Conservation (phyloP, 768 basidiomycete genomes). For the Hemileccinum impolitum region DNA sequence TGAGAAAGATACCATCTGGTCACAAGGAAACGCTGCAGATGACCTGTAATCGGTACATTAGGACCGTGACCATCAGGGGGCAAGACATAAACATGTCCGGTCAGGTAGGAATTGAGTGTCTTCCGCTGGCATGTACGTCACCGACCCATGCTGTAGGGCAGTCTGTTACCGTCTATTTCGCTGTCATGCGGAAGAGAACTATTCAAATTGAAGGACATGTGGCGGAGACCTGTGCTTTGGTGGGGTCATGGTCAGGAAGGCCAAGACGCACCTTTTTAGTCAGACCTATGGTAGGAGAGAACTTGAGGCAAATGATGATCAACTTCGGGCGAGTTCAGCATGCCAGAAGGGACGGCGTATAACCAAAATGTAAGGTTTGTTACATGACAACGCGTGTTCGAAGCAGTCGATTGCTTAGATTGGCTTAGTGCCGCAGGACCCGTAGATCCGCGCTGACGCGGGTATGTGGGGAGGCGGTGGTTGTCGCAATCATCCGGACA, state of each 20-base stretch:
- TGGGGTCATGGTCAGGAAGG: neutral
- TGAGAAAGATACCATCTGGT: neutral
- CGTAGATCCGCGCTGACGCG: neutral
- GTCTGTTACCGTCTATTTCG: neutral
- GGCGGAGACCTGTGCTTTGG: neutral
- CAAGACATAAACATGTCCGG: neutral
- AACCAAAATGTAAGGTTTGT: neutral
- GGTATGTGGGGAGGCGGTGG: neutral
- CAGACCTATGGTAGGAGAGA: neutral
- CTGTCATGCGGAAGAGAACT: slow-evolving; percentile 1
- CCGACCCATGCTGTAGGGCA: neutral
- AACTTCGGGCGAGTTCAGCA: neutral
- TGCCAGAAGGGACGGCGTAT: neutral
- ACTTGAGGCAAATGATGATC: neutral
- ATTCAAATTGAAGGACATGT: slow-evolving; percentile 11
- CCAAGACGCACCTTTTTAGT: neutral
- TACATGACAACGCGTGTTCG: neutral
- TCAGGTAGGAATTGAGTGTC: neutral
- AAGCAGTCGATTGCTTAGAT: slow-evolving; percentile 1
- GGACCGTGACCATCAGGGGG: slow-evolving; percentile 1
- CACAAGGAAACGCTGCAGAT: neutral
- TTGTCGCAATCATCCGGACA: slow-evolving; percentile 12
- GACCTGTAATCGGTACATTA: slow-evolving; percentile 1
- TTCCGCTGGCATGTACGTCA: slow-evolving; percentile 5
- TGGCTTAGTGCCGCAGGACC: neutral